Conservation (phyloP, 2,329 filamentous ascomycete species). For the Ophiocordyceps camponoti-leonardi region DNA sequence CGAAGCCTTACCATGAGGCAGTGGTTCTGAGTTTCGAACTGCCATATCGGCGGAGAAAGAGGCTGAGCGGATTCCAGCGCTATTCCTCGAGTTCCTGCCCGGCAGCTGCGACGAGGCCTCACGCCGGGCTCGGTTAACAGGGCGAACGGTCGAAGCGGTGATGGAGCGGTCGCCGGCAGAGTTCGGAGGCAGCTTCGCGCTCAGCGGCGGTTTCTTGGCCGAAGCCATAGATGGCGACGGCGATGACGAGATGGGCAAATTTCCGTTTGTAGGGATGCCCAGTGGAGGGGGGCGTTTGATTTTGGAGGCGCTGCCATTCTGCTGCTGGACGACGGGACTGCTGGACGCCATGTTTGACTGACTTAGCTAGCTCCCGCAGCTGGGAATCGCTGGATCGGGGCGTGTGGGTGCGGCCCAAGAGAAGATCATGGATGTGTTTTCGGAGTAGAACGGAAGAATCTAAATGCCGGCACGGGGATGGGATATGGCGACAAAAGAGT, state of each 20-base stretch:
- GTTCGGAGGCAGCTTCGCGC: constrained; percentile 21
- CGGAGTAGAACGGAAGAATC: constrained; percentile 1
- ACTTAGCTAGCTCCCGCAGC: constrained; percentile 4
- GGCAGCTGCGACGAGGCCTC: constrained; percentile 30
- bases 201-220: constrained; percentile 31
- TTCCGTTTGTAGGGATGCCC: constrained; percentile 49
- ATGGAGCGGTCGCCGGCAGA: constrained; percentile 18
- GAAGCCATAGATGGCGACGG: constrained; percentile 38
- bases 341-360: constrained; percentile 35
- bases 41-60: constrained; percentile 27
- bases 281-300: constrained; percentile 51
- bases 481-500: constrained; percentile 3
- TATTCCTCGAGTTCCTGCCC: constrained; percentile 32
- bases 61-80: constrained; percentile 29
- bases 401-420: constrained; percentile 1
- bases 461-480: not conserved
- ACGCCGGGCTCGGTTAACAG: constrained; percentile 39
- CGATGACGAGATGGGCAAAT: constrained; percentile 38
- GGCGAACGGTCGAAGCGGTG: constrained; percentile 25
- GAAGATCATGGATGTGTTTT: constrained; percentile 6
- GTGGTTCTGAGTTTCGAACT: constrained; percentile 23
- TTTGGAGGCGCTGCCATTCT: constrained; percentile 32
- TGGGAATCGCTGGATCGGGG: constrained; percentile 3
- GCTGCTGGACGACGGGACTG: constrained; percentile 27
- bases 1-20: constrained; percentile 29